These are phyloP conservation scores for Euphorbia peplus DNA, from an alignment of 345 rosid species.

Conservation along the genomic window DNA sequence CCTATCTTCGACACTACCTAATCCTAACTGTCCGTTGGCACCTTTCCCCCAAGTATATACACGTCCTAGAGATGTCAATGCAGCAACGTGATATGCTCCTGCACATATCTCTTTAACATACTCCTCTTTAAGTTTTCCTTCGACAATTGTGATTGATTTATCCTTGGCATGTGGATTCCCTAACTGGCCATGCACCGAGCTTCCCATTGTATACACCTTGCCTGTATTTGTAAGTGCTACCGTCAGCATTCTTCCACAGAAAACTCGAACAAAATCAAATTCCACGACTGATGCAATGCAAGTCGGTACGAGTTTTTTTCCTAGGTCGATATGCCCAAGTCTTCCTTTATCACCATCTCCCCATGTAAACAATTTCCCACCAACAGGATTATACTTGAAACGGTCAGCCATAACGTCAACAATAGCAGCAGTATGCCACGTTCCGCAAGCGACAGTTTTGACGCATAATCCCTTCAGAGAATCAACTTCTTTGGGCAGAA, in stretches of 20 bases:
- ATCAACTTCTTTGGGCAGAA: slow-evolving; percentile 67
- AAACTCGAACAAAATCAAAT: slow-evolving; percentile 56
- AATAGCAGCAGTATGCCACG: slow-evolving; percentile 82
- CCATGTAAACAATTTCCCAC: slow-evolving; percentile 80
- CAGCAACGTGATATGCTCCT: slow-evolving; percentile 71
- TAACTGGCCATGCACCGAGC: slow-evolving; percentile 70
- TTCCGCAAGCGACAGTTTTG: slow-evolving; percentile 60
- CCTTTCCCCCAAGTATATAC: slow-evolving; percentile 92
- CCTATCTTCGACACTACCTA: slow-evolving; percentile 56
- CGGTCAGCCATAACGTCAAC: slow-evolving; percentile 42
- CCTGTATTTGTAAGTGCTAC: slow-evolving; percentile 58
- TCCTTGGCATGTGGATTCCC: slow-evolving; percentile 66
- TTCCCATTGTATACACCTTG: slow-evolving; percentile 70
- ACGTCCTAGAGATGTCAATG: slow-evolving; percentile 46
- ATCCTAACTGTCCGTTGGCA: slow-evolving; percentile 61
- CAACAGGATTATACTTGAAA: slow-evolving; percentile 33
- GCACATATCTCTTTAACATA: slow-evolving; percentile 56
- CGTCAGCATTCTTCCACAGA: slow-evolving; percentile 71
- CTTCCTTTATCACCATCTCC: slow-evolving; percentile 85
- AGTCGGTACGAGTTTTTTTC: slow-evolving; percentile 57
- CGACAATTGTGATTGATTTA: slow-evolving; percentile 53
- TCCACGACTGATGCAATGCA: slow-evolving; percentile 54
- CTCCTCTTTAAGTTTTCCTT: slow-evolving; percentile 53
- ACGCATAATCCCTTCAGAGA: slow-evolving; percentile 48
- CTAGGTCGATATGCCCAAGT: slow-evolving; percentile 59